A percentile compares a stretch with the other conserved stretches of the same genome.
phyloP scores from a whole-genome alignment of 129 eudicot genomes.

The Pseudognaphalium luteoalbum region DNA sequence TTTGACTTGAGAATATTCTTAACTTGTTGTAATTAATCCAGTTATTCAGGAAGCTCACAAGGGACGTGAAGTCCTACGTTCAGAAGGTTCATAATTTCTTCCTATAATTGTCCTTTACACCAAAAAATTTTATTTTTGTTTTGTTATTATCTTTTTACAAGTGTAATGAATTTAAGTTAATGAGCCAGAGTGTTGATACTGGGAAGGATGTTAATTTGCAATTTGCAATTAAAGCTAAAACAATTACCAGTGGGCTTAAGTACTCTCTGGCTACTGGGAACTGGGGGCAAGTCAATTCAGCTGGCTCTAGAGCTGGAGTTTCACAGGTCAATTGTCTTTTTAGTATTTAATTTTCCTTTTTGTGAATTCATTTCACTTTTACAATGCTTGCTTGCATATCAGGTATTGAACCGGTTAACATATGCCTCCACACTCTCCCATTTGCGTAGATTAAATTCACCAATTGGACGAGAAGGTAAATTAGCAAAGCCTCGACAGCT shows the following conservation, averaged over 20 bases:
- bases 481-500: constrained; percentile 82
- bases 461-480: constrained; percentile 72
- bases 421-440: constrained; percentile 81
- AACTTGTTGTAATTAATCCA: neutral
- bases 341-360: neutral
- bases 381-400: neutral
- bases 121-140: neutral
- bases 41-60: constrained; percentile 45
- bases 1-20: neutral
- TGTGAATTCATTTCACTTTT: neutral
- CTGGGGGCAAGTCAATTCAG: constrained; percentile 81
- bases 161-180: neutral
- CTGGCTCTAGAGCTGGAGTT: constrained; percentile 84
- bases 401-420: constrained; percentile 75
- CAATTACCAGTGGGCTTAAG: constrained; percentile 73
- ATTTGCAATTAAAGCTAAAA: constrained; percentile 71
- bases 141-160: no score
- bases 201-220: constrained; percentile 70
- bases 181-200: constrained; percentile 54
- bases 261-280: constrained; percentile 80
- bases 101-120: neutral
- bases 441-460: constrained; percentile 71
- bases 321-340: constrained; percentile 45
- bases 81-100: constrained; percentile 49
- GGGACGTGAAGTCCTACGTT: constrained; percentile 60